Conservation (phyloP, 306 rosid species). For the Vigna angularis region DNA sequence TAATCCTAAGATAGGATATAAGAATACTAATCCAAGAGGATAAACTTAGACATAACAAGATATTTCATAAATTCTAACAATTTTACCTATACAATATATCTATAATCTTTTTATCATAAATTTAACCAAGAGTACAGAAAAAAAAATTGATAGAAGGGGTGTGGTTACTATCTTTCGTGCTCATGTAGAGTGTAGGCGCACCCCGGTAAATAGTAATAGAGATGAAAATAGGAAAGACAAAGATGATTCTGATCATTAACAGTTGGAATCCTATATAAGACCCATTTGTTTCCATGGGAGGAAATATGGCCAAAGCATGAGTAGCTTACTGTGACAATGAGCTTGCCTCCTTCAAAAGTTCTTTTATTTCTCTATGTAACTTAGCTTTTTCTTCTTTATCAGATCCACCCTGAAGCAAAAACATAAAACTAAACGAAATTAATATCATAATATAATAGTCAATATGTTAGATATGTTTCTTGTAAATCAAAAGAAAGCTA, state of each 20-base stretch:
- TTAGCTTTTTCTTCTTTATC: conserved; percentile 52
- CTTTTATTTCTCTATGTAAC: conserved; percentile 70
- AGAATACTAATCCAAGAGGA: background rate
- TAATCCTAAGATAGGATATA: background rate
- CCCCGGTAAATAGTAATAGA: background rate
- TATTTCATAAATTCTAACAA: conserved; percentile 17
- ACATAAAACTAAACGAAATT: conserved; percentile 19
- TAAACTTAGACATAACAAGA: background rate
- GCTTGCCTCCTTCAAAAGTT: conserved; percentile 81
- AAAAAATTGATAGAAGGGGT: background rate
- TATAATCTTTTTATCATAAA: background rate
- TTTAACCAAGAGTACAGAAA: background rate
- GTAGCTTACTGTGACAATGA: conserved; percentile 80
- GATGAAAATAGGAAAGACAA: background rate
- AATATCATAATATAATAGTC: background rate
- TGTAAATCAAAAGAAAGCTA: background rate
- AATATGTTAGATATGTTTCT: background rate
- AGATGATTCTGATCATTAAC: background rate
- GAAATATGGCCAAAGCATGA: conserved; percentile 15
- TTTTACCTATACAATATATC: background rate
- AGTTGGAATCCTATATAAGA: conserved; percentile 12
- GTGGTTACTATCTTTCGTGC: background rate
- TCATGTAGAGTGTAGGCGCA: background rate
- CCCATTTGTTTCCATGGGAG: background rate
- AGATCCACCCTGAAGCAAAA: conserved; percentile 57